phyloP scores from a whole-genome alignment of 495 filamentous ascomycete species.

The Glarea lozoyensis region DNA sequence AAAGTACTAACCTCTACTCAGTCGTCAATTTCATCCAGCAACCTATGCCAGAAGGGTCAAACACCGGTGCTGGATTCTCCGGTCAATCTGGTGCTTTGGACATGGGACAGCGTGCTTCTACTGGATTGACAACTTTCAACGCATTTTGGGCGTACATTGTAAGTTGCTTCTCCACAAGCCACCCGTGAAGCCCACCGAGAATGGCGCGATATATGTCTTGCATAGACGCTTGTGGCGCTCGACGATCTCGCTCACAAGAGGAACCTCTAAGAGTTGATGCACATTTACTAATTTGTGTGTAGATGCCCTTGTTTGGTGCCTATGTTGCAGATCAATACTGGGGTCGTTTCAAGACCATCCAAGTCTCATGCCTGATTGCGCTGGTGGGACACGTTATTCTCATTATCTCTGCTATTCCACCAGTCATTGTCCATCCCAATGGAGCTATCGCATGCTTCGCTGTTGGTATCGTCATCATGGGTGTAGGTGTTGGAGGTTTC shows the following conservation, averaged over 20 bases:
- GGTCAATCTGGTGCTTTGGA: slow-evolving; percentile 54
- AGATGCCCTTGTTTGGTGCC: slow-evolving; percentile 34
- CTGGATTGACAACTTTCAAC: slow-evolving; percentile 61
- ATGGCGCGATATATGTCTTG: background rate
- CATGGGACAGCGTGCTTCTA: slow-evolving; percentile 58
- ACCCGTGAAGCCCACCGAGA: slow-evolving; percentile 31
- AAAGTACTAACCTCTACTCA: slow-evolving; percentile 15
- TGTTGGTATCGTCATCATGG: slow-evolving; percentile 55
- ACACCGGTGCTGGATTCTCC: slow-evolving; percentile 41
- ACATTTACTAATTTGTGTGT: too few species aligned
- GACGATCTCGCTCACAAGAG: background rate
- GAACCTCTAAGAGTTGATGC: too few species aligned
- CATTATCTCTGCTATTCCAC: slow-evolving; percentile 51
- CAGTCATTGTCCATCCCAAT: slow-evolving; percentile 46
- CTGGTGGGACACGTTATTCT: slow-evolving; percentile 58
- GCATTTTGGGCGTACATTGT: slow-evolving; percentile 60
- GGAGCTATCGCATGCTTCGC: slow-evolving; percentile 48
- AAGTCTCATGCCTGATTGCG: slow-evolving; percentile 43
- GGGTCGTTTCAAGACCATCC: slow-evolving; percentile 64
- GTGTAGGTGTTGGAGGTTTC: slow-evolving; percentile 54
- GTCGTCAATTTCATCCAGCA: slow-evolving; percentile 63
- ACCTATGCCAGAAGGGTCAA: slow-evolving; percentile 45
- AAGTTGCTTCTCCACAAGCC: slow-evolving; percentile 35
- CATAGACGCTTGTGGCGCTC: background rate
- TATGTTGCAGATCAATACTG: slow-evolving; percentile 64